These are phyloP conservation scores for Sequoia sempervirens DNA, from an alignment of 75 land plant species.

Conservation along the genomic window DNA sequence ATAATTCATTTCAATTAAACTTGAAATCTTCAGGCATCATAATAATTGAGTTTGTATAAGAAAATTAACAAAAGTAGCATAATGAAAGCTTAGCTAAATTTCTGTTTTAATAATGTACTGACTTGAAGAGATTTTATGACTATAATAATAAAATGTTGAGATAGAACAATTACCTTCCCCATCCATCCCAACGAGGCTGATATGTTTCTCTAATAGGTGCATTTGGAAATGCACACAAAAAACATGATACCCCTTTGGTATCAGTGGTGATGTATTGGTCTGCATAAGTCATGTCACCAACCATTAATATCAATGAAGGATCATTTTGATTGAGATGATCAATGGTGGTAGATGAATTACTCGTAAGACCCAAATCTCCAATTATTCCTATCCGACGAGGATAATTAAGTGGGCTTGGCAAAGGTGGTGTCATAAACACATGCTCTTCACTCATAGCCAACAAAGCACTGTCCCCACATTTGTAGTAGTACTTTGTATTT, in stretches of 20 bases:
- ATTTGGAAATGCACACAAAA: constrained; percentile 73
- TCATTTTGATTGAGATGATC: constrained; percentile 68
- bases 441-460: constrained; percentile 70
- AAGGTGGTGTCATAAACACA: constrained; percentile 52
- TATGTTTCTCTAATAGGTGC: constrained; percentile 91
- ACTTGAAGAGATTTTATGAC: not conserved
- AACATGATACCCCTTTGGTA: constrained; percentile 65
- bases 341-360: constrained; percentile 77
- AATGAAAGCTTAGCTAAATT: not conserved
- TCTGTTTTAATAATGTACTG: not conserved
- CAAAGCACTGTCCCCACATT: constrained; percentile 75
- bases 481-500: constrained; percentile 67
- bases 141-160: not conserved
- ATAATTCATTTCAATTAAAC: not conserved
- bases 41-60: no score
- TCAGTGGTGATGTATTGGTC: constrained; percentile 84
- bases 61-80: not conserved
- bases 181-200: constrained; percentile 95
- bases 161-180: constrained; percentile 70
- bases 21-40: not conserved
- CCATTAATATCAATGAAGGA: constrained; percentile 73
- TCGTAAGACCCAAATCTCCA: constrained; percentile 92
- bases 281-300: constrained; percentile 87
- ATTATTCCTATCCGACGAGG: constrained; percentile 72
- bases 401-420: constrained; percentile 40